Evolutionary conservation across 2,329 filamentous ascomycete genomes (phyloP).

Genomic region (Neophaeococcomyces mojaviensis): DNA sequence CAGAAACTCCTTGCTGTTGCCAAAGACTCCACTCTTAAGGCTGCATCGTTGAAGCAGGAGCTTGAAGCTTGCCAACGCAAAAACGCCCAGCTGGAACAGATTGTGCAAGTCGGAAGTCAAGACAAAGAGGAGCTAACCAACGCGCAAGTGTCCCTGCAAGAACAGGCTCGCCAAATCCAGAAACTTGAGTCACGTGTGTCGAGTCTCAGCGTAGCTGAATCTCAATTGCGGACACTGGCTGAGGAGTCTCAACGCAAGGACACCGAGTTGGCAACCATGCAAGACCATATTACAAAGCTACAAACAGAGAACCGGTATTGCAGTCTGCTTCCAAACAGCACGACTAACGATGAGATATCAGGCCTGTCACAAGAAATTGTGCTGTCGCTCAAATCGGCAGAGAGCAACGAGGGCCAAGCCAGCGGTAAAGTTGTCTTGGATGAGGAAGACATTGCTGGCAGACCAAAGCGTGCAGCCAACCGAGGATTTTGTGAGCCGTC

Average conservation of each 20-base stretch:
- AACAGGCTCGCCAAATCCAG: neutral
- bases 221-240: neutral
- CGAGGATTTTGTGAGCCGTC: neutral
- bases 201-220: neutral
- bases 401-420: neutral
- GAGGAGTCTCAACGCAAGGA: neutral
- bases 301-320: neutral
- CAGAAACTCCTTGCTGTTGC: no score
- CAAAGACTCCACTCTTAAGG: no score
- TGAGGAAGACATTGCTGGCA: neutral
- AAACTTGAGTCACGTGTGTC: neutral
- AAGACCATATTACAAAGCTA: neutral
- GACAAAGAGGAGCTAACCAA: neutral
- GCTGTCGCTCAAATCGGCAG: neutral
- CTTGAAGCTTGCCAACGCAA: neutral
- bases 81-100: neutral
- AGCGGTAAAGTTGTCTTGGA: neutral
- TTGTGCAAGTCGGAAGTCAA: neutral
- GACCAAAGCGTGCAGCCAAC: conserved; percentile 1
- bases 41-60: no score
- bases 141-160: neutral
- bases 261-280: neutral
- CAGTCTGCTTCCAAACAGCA: neutral
- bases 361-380: neutral
- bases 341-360: conserved; percentile 1